phyloP scores from a whole-genome alignment of 495 filamentous ascomycete species.

The Schizothecium vesticola region DNA sequence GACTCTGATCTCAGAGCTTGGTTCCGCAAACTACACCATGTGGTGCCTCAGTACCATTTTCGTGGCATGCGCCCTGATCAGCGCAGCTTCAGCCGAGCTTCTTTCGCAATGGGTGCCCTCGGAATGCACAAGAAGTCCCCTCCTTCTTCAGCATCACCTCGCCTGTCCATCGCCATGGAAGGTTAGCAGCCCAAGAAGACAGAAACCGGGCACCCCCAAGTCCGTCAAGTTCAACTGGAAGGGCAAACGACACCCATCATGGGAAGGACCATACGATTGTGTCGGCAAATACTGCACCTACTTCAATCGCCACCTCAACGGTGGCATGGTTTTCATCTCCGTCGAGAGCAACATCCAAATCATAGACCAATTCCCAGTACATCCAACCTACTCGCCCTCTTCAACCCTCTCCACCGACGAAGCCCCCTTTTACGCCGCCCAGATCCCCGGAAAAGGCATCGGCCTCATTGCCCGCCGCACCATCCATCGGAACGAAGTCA shows the following conservation, averaged over 20 bases:
- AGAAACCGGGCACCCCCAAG: neutral
- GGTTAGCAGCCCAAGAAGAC: neutral
- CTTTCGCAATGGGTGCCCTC: neutral
- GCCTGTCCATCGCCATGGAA: neutral
- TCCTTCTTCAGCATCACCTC: neutral
- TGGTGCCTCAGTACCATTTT: neutral
- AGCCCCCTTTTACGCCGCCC: constrained; percentile 22
- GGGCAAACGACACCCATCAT: constrained; percentile 5
- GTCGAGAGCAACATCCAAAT: constrained; percentile 24
- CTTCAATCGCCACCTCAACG: constrained; percentile 20
- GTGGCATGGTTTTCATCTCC: constrained; percentile 33
- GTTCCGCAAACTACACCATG: neutral
- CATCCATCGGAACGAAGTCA: constrained; percentile 34
- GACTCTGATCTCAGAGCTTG: neutral
- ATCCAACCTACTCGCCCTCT: neutral
- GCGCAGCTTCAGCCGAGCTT: neutral
- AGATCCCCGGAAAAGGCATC: constrained; percentile 35
- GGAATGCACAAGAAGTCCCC: neutral
- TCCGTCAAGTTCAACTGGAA: neutral
- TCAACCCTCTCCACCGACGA: neutral
- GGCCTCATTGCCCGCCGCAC: constrained; percentile 36
- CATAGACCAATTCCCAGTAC: constrained; percentile 15
- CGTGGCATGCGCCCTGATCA: neutral
- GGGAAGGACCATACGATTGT: constrained; percentile 36
- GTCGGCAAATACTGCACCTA: constrained; percentile 34